Evolutionary conservation across 2,329 filamentous ascomycete genomes (phyloP).

Genomic region (Cercospora citrullina): DNA sequence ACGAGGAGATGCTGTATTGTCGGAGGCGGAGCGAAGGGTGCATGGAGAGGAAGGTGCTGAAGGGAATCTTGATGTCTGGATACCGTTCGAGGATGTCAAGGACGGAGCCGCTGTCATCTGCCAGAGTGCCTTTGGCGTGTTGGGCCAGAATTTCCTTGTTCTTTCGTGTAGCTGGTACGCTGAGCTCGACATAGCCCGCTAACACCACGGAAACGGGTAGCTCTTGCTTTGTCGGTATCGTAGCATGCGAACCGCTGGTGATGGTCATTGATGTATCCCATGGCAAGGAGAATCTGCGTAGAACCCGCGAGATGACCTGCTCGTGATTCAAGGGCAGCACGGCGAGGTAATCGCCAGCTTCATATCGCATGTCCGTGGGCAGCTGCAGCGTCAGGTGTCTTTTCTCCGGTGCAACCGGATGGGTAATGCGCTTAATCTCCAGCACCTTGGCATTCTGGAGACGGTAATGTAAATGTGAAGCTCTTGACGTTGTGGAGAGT

Average conservation of each 20-base stretch:
- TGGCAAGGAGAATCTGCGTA: constrained; percentile 63
- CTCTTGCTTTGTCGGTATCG: constrained; percentile 60
- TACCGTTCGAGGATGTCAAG: constrained; percentile 68
- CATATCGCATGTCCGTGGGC: constrained; percentile 57
- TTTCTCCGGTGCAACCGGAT: constrained; percentile 56
- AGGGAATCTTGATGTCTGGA: constrained; percentile 61
- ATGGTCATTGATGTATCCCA: constrained; percentile 58
- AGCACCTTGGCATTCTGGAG: constrained; percentile 61
- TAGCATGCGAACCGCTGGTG: constrained; percentile 59
- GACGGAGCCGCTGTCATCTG: constrained; percentile 57
- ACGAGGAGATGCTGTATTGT: constrained; percentile 31
- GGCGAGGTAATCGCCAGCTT: constrained; percentile 52
- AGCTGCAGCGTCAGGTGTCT: constrained; percentile 50
- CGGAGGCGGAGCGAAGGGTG: constrained; percentile 66
- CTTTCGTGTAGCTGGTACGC: constrained; percentile 61
- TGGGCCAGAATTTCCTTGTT: constrained; percentile 20
- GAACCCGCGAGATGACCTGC: constrained; percentile 60
- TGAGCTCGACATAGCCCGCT: constrained; percentile 68
- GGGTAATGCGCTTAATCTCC: constrained; percentile 53
- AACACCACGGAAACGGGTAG: constrained; percentile 64
- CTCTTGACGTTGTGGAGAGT: constrained; percentile 26
- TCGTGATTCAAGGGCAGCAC: constrained; percentile 62
- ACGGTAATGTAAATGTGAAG: constrained; percentile 58
- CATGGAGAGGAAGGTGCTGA: constrained; percentile 64
- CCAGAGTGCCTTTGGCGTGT: constrained; percentile 53